These are phyloP conservation scores for Boletus rubroflammeus DNA, from an alignment of 768 basidiomycete genomes.

Conservation along the genomic window DNA sequence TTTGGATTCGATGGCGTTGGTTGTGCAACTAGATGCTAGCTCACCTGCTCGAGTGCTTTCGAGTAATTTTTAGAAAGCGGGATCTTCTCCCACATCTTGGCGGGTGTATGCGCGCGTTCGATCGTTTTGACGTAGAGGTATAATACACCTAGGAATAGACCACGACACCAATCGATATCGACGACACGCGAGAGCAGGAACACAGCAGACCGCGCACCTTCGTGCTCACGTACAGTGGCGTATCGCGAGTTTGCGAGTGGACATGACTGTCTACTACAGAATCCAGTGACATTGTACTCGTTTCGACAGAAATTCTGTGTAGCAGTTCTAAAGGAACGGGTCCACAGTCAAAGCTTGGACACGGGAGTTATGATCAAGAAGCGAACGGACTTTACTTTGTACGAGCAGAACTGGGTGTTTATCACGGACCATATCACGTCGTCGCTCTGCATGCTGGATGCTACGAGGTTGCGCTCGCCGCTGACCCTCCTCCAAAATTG, in stretches of 20 bases:
- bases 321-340: constrained; percentile 58
- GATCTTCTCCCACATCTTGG: constrained; percentile 97
- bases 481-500: neutral
- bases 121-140: constrained; percentile 98
- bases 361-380: neutral
- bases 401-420: constrained; percentile 94
- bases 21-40: constrained; percentile 8
- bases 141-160: constrained; percentile 54
- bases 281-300: constrained; percentile 96
- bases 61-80: constrained; percentile 91
- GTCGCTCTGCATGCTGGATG: constrained; percentile 76
- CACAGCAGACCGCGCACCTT: constrained; percentile 51
- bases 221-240: constrained; percentile 95
- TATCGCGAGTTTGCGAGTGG: constrained; percentile 97
- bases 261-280: constrained; percentile 93
- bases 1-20: neutral
- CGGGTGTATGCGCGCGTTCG: constrained; percentile 93
- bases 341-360: constrained; percentile 7
- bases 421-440: constrained; percentile 98
- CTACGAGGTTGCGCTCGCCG: neutral
- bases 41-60: constrained; percentile 91
- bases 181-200: neutral
- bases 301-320: constrained; percentile 99
- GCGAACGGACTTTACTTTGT: constrained; percentile 92
- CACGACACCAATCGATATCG: neutral